Evolutionary conservation across 371 early-diverging fungal species (phyloP).

Genomic region (Mortierella sp.): DNA sequence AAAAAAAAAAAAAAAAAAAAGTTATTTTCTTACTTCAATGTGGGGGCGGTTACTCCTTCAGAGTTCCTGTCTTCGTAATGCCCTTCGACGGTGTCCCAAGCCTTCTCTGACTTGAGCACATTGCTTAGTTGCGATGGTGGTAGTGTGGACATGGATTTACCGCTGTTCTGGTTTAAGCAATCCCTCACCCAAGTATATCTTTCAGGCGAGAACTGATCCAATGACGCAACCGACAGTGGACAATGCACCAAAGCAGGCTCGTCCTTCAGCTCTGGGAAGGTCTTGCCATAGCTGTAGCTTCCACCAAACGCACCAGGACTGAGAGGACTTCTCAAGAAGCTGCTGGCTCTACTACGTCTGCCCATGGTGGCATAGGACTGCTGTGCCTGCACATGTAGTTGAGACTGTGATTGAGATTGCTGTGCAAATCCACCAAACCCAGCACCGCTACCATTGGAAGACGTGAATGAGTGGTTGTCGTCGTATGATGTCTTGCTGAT

Average conservation of each 20-base stretch:
- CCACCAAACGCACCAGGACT: constrained; percentile 23
- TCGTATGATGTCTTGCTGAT: constrained; percentile 40
- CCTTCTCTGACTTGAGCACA: constrained; percentile 23
- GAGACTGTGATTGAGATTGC: constrained; percentile 11
- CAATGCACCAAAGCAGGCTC: constrained; percentile 31
- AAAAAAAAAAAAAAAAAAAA: neutral
- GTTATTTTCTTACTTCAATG: constrained; percentile 4
- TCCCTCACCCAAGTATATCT: constrained; percentile 31
- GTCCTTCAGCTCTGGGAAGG: constrained; percentile 22
- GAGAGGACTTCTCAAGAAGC: constrained; percentile 25
- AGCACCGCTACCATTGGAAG: constrained; percentile 22
- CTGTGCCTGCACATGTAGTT: constrained; percentile 6
- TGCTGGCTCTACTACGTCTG: constrained; percentile 19
- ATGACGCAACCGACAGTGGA: constrained; percentile 21
- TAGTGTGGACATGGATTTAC: neutral
- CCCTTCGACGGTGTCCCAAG: constrained; percentile 31
- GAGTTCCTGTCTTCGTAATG: neutral
- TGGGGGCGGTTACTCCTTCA: neutral
- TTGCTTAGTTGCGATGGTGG: constrained; percentile 6
- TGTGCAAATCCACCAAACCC: constrained; percentile 5
- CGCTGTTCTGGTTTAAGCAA: constrained; percentile 8
- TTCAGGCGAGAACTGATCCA: constrained; percentile 36
- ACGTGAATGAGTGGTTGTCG: constrained; percentile 43
- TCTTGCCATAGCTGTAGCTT: constrained; percentile 5
- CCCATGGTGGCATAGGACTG: neutral